Base-by-base conservation (phyloP, 2,329 filamentous ascomycete genomes). In the Emmonsia crescens region DNA sequence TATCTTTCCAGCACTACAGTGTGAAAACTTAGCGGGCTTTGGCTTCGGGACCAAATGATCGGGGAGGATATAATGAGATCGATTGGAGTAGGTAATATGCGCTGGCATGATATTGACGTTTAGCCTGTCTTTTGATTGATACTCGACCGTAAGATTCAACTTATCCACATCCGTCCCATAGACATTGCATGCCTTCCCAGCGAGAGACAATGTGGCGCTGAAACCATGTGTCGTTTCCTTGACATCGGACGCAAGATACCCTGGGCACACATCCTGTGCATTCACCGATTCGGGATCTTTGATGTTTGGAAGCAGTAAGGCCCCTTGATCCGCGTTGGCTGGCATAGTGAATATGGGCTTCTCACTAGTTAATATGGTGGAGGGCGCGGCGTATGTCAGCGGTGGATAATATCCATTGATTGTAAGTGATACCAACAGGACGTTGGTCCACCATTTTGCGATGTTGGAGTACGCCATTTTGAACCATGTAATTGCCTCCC, bases 81-180 rank as follows among this genome's bases (percentile, higher is more conserved):
- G 77, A 65, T 90, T 89, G 2, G 80, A 79, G 1, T 79, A 66
- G 59, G 81, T 82, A 42, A 91, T 73, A 68, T 86, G 79, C 6
- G 83, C 81, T 1, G 89, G 89, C 21, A 81, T 77, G 60, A 95
- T 90, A 66, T 86, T 84, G 57, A 94, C 78, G 61, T 87, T 85
- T 48, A 94, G 73, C 1, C 89, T 81, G 66, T 89, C 83, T 19
- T 75, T 74, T 5, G 83, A 80, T 70, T 89, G 85, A 66, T 86
- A 87, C 68, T 86, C 83, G 14, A 94, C 86, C 2, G 83, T 81
- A 38, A 95, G 76, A 42, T 80, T 81, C 57, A 95, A 76, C 4
- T 81, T 77, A 29, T 85, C 79, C 33, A 95, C 77, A 70, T 95
- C 91, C 8, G 81, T 87, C 0, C 91, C 90, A 65, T 93, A 95